Percentiles rank a stretch among this genome's conserved stretches.
phyloP scores from a whole-genome alignment of 2,329 filamentous ascomycete species.

The Remersonia thermophila region DNA sequence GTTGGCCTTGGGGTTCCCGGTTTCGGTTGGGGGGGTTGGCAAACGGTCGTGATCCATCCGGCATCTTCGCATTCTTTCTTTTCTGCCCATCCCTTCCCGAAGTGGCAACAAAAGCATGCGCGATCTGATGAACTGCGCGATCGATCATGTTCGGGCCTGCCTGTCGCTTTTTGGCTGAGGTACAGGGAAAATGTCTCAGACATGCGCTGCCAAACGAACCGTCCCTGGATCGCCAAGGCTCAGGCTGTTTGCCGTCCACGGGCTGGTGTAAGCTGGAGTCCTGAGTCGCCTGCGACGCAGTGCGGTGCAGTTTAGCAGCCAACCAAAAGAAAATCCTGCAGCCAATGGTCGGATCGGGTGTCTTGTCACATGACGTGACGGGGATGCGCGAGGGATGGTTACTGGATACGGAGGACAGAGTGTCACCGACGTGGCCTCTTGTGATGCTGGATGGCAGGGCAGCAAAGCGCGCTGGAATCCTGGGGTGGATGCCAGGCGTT shows the following conservation, averaged over 20 bases:
- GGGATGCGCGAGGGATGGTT: constrained; percentile 2
- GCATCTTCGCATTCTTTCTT: not conserved
- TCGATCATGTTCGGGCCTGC: constrained; percentile 2
- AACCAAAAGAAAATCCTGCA: too few species aligned
- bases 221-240: constrained; percentile 4
- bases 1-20: not conserved
- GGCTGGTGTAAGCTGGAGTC: too few species aligned
- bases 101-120: constrained; percentile 3
- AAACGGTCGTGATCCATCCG: constrained; percentile 1
- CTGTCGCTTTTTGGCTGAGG: constrained; percentile 1
- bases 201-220: not conserved
- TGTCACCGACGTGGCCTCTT: not conserved
- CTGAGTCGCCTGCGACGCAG: too few species aligned
- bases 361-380: constrained; percentile 8
- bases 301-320: too few species aligned
- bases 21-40: not conserved
- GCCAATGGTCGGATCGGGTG: too few species aligned
- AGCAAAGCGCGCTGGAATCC: too few species aligned
- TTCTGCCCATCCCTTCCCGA: constrained; percentile 3
- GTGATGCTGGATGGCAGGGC: too few species aligned
- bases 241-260: not conserved
- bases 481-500: constrained; percentile 8
- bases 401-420: too few species aligned
- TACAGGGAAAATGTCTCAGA: too few species aligned
- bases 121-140: constrained; percentile 5